Base-by-base conservation (phyloP, 179 eudicot species). In the Drosera spatulata region DNA sequence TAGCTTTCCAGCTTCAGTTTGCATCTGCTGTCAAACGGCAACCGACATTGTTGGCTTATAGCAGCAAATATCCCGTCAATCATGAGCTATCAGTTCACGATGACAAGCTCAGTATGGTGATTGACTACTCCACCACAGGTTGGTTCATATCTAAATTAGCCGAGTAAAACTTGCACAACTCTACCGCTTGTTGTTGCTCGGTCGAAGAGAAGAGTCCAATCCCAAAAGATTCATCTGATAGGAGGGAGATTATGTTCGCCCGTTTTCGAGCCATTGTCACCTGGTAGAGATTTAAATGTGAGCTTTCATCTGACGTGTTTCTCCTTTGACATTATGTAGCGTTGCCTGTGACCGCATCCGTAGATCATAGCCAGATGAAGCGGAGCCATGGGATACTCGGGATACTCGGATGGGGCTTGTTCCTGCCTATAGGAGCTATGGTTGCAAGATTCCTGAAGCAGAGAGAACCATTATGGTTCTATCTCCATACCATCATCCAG, bases 401-500 rank as follows among this genome's bases (percentile, higher is more conserved):
- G 41, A 15, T 94, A 44, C 56, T 94, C 7, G 97, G 82, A 50
- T 94, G 99, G 99, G 99, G 97, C 52, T 73, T 94, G 8, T 56
- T 94, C 62, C 88, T 89, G 62, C 97, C 99, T 22, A 55, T 57
- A 12, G 99, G 99, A n/a, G 90, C 91, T 39, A 83, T 90, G 59
- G 62, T 79, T 9, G 99, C 97, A 1, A 80, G 94, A 71, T 90
- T 86, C 67, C 78, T 93, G 39, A 86, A 64, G 78, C 85, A 80
- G 39, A 69, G 71, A 56, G 95, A 93, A 45, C 86, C 85, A 7
- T 66, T 89, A 42, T 94, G 99, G 99, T 90, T 68, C 66, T 94
- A 89, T 66, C 78, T 94, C 65, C 99, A 94, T 71, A 73, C 83
- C 0, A 43, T 70, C 48, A 67, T 86, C 77, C 94, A 94, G 68